phyloP scores from a whole-genome alignment of 2,329 filamentous ascomycete genomes.

The Alternaria dauci region DNA sequence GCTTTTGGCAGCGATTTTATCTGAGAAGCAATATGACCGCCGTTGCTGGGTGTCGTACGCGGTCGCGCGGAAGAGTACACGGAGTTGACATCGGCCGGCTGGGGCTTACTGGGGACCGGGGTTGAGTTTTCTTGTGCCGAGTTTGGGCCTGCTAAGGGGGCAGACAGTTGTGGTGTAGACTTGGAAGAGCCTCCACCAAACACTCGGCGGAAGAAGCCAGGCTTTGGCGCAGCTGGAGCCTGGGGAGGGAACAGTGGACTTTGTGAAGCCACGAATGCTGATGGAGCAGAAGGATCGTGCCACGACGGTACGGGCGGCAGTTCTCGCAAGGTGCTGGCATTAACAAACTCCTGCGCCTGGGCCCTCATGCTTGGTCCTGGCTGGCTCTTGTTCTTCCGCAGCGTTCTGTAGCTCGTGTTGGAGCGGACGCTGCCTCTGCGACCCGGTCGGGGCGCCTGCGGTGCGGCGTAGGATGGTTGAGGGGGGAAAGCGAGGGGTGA shows the following conservation, averaged over 20 bases:
- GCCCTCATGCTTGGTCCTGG: constrained; percentile 54
- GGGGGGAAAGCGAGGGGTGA: constrained; percentile 51
- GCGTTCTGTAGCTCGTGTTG: constrained; percentile 57
- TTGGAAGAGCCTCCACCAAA: constrained; percentile 75
- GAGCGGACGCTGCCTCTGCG: constrained; percentile 69
- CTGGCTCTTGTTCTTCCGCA: constrained; percentile 55
- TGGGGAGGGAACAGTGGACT: constrained; percentile 55
- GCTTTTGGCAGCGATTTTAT: constrained; percentile 53
- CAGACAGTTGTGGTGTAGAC: constrained; percentile 49
- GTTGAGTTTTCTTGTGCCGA: constrained; percentile 29
- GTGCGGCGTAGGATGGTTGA: constrained; percentile 51
- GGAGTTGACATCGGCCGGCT: constrained; percentile 39
- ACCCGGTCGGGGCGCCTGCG: constrained; percentile 55
- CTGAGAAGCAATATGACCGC: constrained; percentile 57
- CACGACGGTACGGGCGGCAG: constrained; percentile 57
- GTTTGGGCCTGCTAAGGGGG: constrained; percentile 24
- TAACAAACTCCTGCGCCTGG: constrained; percentile 60
- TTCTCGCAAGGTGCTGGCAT: constrained; percentile 54
- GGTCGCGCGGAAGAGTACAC: constrained; percentile 45
- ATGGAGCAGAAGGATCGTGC: constrained; percentile 61
- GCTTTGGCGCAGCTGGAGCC: constrained; percentile 66
- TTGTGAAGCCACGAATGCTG: constrained; percentile 62
- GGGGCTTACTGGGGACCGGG: constrained; percentile 27
- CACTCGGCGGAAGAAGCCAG: constrained; percentile 91
- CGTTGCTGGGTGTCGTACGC: constrained; percentile 51